A percentile compares a stretch with the other conserved stretches of the same genome.
phyloP scores from a whole-genome alignment of 148 eudicot genomes.

The Amaranthus palmeri region DNA sequence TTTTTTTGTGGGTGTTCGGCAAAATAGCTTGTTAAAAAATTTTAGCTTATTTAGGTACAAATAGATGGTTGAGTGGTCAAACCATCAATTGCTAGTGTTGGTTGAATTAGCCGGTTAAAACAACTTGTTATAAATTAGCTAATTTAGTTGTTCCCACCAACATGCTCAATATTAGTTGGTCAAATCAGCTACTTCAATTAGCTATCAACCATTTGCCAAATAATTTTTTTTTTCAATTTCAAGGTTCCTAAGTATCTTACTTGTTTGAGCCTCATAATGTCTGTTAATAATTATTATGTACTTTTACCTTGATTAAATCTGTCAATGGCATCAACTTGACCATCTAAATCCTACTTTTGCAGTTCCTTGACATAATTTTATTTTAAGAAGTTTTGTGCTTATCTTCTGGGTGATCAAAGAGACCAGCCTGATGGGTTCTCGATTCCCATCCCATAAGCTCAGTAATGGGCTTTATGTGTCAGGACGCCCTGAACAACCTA shows the following conservation, averaged over 20 bases:
- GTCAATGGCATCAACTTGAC: slow-evolving; percentile 11
- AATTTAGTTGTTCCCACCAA: too few species aligned
- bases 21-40: too few species aligned
- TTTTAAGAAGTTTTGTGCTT: slow-evolving; percentile 12
- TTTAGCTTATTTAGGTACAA: too few species aligned
- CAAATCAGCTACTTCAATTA: not conserved
- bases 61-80: too few species aligned
- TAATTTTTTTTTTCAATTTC: not conserved
- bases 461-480: slow-evolving; percentile 95
- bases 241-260: not conserved
- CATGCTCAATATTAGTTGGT: too few species aligned
- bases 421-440: slow-evolving; percentile 60
- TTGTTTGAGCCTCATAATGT: not conserved
- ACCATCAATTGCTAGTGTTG: too few species aligned
- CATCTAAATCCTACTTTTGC: slow-evolving; percentile 20
- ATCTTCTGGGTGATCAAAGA: slow-evolving; percentile 23
- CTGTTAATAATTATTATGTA: not conserved
- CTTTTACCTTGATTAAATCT: slow-evolving; percentile 2
- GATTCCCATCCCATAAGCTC: slow-evolving; percentile 86
- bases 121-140: too few species aligned
- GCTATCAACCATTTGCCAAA: not conserved
- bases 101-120: too few species aligned
- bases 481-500: slow-evolving; percentile 87
- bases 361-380: slow-evolving; percentile 15
- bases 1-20: too few species aligned